Evolutionary conservation across 495 filamentous ascomycete species (phyloP).

Genomic region (Annulohypoxylon maeteangense): DNA sequence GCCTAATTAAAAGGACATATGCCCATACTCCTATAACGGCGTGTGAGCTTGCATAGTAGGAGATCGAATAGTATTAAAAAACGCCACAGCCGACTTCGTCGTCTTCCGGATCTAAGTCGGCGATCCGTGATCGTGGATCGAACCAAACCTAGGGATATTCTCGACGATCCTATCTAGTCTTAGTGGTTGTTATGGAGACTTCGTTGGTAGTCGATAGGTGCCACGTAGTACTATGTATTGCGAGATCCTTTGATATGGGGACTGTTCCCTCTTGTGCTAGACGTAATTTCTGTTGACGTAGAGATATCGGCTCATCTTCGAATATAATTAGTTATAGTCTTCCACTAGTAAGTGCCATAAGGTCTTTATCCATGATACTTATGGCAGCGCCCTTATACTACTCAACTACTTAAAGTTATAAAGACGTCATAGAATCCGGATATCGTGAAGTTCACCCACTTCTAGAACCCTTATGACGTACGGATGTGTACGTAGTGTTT

Average conservation of each 20-base stretch:
- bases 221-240: conserved; percentile 15
- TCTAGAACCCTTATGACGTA: neutral
- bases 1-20: neutral
- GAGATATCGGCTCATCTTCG: neutral
- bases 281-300: neutral
- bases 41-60: neutral
- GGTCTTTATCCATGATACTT: neutral
- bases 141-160: neutral
- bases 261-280: neutral
- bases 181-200: neutral
- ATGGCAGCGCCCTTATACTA: neutral
- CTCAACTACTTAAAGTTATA: neutral
- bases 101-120: neutral
- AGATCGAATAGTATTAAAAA: neutral
- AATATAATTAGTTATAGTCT: neutral
- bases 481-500: neutral
- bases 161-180: neutral
- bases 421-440: neutral
- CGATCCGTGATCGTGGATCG: neutral
- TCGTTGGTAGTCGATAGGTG: neutral
- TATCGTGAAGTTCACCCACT: neutral
- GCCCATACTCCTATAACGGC: neutral
- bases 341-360: neutral
- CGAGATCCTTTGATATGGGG: conserved; percentile 1
- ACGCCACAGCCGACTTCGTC: neutral